Evolutionary conservation across 306 rosid species (phyloP), one percentile per base, ranked within the genome.

Genomic region (Oemleria cerasiformis): DNA sequence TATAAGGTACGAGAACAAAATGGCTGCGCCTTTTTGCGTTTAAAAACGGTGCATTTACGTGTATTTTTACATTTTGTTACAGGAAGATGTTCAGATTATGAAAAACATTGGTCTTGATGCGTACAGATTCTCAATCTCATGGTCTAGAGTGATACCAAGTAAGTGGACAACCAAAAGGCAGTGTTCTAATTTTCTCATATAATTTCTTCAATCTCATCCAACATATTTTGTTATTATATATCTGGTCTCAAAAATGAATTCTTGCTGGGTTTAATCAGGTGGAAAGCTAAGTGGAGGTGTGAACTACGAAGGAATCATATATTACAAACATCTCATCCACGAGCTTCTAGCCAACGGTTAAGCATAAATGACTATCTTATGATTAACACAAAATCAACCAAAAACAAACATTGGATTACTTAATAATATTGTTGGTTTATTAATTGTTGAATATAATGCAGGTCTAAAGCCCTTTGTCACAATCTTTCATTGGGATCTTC

Each of bases 241-340:
- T 6, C 11, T 30, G 0, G 6, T 58, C 23, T 23, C 17, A 23
- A 23, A 13, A 12, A 11, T 14, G 25, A 6, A 57, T 57, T 57
- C 13, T 17, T 12, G 30, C 13, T 25, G 20, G 30, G 34, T 59
- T 58, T 45, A 17, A 73, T 43, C 80, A 86, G 85, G 65, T 1
- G 91, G 91, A 70, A 82, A 77, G 34, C 75, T 80, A 0, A 78
- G 80, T 9, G 82, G 77, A 20, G 85, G 88, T 2, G 71, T 82
- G 25, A 87, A 84, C 60, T 57, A 41, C 8, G 83, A 84, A 63
- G 88, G 85, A 77, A 67, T 86, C 57, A 65, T 60, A 6, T 85
- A 79, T 62, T 79, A 85, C 74, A 70, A 73, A 68, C 76, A 81
- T 42, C 80, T 85, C 41, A 73, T 79, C 65, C 12, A 82, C 17